Conservation (phyloP, 2,329 filamentous ascomycete genomes). For the Phyllosticta citriasiana region DNA sequence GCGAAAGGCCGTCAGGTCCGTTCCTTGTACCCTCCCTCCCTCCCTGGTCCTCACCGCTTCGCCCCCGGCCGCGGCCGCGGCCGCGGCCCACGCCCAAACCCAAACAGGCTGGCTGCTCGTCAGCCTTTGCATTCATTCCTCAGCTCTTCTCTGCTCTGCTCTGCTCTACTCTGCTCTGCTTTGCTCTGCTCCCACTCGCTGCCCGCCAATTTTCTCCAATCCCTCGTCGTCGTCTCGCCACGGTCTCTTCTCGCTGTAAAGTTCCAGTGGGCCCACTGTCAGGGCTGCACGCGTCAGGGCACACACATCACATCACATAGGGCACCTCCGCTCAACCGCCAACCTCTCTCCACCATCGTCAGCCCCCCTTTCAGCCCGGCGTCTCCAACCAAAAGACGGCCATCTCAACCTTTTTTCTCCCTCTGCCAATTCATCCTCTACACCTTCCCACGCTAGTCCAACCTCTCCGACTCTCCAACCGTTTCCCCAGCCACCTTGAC, state of each 20-base stretch:
- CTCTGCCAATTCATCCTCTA: background rate
- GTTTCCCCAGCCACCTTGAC: conserved; percentile 9
- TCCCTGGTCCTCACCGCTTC: background rate
- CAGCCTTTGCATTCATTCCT: background rate
- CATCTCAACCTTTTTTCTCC: background rate
- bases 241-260: too few species aligned
- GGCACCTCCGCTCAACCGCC: background rate
- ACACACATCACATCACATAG: background rate
- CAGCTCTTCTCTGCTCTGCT: background rate
- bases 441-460: background rate
- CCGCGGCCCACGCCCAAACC: background rate
- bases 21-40: background rate
- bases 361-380: background rate
- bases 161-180: background rate
- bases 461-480: background rate
- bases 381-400: background rate
- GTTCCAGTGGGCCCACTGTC: too few species aligned
- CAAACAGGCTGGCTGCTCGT: background rate
- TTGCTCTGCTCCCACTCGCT: background rate
- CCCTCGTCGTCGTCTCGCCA: too few species aligned
- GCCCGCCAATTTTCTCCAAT: background rate
- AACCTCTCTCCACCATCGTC: background rate
- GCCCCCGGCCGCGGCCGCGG: background rate
- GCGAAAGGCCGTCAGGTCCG: too few species aligned
- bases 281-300: too few species aligned